phyloP scores from a whole-genome alignment of 768 basidiomycete species.

The Agrocybe pediades region DNA sequence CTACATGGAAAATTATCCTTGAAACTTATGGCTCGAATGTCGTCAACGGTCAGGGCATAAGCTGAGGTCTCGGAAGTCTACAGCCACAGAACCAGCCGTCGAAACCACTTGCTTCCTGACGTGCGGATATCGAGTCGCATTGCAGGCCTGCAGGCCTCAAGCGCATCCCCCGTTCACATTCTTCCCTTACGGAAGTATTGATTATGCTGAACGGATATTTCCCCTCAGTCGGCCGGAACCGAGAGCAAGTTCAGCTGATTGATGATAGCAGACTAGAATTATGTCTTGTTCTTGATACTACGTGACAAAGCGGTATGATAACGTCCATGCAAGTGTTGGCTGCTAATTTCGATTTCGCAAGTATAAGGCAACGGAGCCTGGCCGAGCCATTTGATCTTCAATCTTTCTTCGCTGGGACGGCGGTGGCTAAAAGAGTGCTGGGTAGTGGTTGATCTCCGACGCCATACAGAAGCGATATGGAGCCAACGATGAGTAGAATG shows the following conservation, averaged over 20 bases:
- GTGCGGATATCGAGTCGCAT: too few relatives aligned
- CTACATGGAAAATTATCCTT: too few relatives aligned
- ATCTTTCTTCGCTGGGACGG: slow-evolving; percentile 55
- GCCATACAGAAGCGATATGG: slow-evolving; percentile 63
- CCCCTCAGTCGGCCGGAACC: too few relatives aligned
- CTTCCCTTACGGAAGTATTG: too few relatives aligned
- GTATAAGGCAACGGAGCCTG: not conserved
- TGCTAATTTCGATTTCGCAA: not conserved
- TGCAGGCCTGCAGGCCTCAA: too few relatives aligned
- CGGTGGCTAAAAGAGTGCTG: slow-evolving; percentile 70
- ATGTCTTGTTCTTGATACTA: not conserved
- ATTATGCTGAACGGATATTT: too few relatives aligned
- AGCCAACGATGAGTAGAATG: slow-evolving; percentile 65
- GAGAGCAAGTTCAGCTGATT: too few relatives aligned
- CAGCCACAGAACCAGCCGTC: too few relatives aligned
- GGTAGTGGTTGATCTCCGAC: slow-evolving; percentile 68
- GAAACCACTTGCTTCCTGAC: too few relatives aligned
- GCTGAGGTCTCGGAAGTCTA: not conserved
- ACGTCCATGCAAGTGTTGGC: not conserved
- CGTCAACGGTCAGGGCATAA: too few relatives aligned
- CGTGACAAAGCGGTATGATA: not conserved
- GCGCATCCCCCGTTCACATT: too few relatives aligned
- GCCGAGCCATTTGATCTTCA: slow-evolving; percentile 20
- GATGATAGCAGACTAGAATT: not conserved
- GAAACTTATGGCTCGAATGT: too few relatives aligned